Evolutionary conservation across 768 basidiomycete genomes (phyloP).

Genomic region (Boletales sp.): DNA sequence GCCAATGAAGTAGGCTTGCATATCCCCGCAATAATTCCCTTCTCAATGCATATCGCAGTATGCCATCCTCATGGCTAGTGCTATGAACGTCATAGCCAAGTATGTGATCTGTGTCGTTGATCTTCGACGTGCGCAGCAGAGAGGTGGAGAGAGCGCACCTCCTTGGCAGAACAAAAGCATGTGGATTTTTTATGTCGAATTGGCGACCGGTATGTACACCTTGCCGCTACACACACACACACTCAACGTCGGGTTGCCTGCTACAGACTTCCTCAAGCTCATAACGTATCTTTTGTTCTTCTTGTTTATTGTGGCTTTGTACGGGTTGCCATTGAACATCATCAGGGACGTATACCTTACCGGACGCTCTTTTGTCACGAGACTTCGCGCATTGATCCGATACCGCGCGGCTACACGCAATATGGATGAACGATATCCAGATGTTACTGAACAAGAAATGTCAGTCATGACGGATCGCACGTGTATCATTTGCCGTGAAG

Average conservation of each 20-base stretch:
- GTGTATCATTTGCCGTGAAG: slow-evolving; percentile 98
- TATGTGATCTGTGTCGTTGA: slow-evolving; percentile 83
- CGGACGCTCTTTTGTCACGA: slow-evolving; percentile 84
- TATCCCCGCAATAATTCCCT: background rate
- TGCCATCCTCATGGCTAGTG: slow-evolving; percentile 80
- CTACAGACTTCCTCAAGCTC: slow-evolving; percentile 87
- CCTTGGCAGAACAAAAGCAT: slow-evolving; percentile 99
- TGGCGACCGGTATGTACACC: slow-evolving; percentile 69
- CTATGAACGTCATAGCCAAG: slow-evolving; percentile 74
- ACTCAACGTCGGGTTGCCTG: slow-evolving; percentile 6
- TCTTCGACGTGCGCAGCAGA: slow-evolving; percentile 66
- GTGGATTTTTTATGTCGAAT: slow-evolving; percentile 93
- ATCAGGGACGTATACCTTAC: slow-evolving; percentile 97
- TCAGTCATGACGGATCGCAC: slow-evolving; percentile 79
- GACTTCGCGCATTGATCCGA: slow-evolving; percentile 82
- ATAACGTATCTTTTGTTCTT: slow-evolving; percentile 93
- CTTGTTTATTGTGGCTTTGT: slow-evolving; percentile 87
- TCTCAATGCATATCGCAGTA: slow-evolving; percentile 51
- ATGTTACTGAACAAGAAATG: slow-evolving; percentile 86
- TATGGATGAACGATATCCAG: slow-evolving; percentile 94
- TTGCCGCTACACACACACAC: background rate
- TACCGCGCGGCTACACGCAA: slow-evolving; percentile 93
- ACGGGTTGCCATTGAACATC: slow-evolving; percentile 94
- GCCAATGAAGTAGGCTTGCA: slow-evolving; percentile 74
- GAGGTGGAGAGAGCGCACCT: slow-evolving; percentile 82